Percentiles rank a stretch among this genome's conserved stretches.
Evolutionary conservation across 441 rosid species (phyloP).

Genomic region (Kokia cookei): DNA sequence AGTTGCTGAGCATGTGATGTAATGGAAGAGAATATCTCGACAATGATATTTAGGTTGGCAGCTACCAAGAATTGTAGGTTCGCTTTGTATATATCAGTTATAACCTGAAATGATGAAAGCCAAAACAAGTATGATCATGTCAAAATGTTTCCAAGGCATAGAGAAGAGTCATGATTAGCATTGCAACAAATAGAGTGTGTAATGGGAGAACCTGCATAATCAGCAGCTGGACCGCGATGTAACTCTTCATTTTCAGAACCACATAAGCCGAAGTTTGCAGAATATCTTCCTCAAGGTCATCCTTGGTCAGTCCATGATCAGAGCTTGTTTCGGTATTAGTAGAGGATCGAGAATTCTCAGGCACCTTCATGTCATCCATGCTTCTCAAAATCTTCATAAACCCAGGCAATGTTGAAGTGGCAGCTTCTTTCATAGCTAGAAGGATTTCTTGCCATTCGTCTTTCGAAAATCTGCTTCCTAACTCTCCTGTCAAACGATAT

Average conservation of each 20-base stretch:
- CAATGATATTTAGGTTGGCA: conserved; percentile 36
- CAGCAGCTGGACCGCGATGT: conserved; percentile 73
- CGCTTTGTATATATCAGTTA: conserved; percentile 52
- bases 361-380: conserved; percentile 60
- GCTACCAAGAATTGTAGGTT: conserved; percentile 46
- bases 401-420: conserved; percentile 55
- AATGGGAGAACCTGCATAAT: conserved; percentile 62
- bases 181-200: not conserved
- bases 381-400: conserved; percentile 72
- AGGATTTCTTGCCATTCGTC: conserved; percentile 83
- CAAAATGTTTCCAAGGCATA: not conserved
- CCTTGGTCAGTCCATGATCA: conserved; percentile 49
- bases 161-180: not conserved
- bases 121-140: not conserved
- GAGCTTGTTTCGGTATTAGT: conserved; percentile 54
- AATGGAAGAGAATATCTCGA: conserved; percentile 52
- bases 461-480: conserved; percentile 64
- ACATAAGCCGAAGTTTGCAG: conserved; percentile 84
- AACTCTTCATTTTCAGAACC: conserved; percentile 76
- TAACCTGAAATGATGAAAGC: conserved; percentile 52
- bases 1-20: conserved; percentile 73
- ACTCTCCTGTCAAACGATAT: conserved; percentile 59
- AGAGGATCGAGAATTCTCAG: conserved; percentile 25
- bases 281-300: conserved; percentile 73
- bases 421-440: conserved; percentile 68